Evolutionary conservation across 331 rosid species (phyloP), one percentile per base, ranked within the genome.

Genomic region (Quercus phellos): DNA sequence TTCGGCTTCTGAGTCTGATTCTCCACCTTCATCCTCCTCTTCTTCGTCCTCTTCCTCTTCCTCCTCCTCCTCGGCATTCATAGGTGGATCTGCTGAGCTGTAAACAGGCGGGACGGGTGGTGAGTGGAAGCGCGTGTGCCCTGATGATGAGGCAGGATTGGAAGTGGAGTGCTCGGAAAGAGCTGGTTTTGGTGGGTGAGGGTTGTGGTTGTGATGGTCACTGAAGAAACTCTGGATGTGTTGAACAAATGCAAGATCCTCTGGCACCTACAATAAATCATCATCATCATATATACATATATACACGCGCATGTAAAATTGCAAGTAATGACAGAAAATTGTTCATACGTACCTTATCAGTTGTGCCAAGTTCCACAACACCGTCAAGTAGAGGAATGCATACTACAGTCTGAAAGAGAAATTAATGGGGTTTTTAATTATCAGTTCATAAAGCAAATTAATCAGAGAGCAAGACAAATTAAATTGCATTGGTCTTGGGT

Each of bases 311-410:
- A 11, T 11, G 13, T 38, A 38, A 24, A 24, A 24, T 24, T 24
- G 26, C 26, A 24, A 24, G 42, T 55, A 74, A 1, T 8, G 26
- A 69, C 3, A 66, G 5, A 43, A 22, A 51, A 59, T 4, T 2
- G 18, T 7, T 10, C 30, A 1, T 5, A 6, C 42, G 43, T 73
- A 91, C 99, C 95, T 80, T 92, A 3, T 91, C 94, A 0, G 86
- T 89, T 54, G 97, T 88, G 78, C 99, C 99, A 0, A 95, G 70
- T 69, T 95, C 99, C 24, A 95, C 97, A 7, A 95, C 97, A 51
- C 98, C 99, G 68, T 87, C 94, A 11, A 87, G 78, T 5, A 95
- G 70, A 60, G 99, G 99, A 87, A 95, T 88, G 87, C 99, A 95
- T 55, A 95, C 90, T 64, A 95, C 97, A 0, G 99, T 92, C 94